Base-by-base conservation (phyloP, 108 stramenopile genomes). In the Conticribra weissflogii region DNA sequence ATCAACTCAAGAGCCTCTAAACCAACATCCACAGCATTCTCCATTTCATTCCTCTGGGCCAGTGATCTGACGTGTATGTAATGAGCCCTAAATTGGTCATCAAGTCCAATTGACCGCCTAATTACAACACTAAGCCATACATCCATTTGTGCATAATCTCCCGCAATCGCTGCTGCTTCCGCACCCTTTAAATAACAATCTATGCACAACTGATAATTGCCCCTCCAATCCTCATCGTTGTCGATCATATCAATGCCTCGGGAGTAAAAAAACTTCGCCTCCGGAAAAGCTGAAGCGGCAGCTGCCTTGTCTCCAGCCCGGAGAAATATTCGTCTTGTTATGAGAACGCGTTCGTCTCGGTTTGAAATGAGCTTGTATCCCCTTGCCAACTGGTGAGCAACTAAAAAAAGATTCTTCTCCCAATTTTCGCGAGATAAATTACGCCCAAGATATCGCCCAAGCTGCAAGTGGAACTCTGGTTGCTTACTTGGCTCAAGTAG, bases 311-410 rank as follows among this genome's bases (percentile, higher is more conserved):
- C 64, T 23, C 30, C 32, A 14, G 51, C 51, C 15, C 51, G 30
- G 3, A 65, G 64, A 22, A 65, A 36, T 24, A 65, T 53, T n/a
- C n/a, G n/a, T n/a, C n/a, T n/a, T n/a, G n/a, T n/a, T n/a, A n/a
- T n/a, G n/a, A n/a, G n/a, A n/a, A n/a, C n/a, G n/a, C n/a, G n/a
- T n/a, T n/a, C n/a, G n/a, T n/a, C n/a, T n/a, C n/a, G n/a, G n/a
- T n/a, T n/a, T n/a, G n/a, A n/a, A n/a, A n/a, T n/a, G n/a, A n/a
- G n/a, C n/a, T n/a, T n/a, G n/a, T n/a, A 36, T 22, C 64, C 64
- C 16, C 50, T 25, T 36, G 64, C 50, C 3, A 65, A 53, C 22
- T 65, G 64, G 29, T 52, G 22, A 21, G 64, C 64, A 34, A 65
- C 33, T 2, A 15, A 34, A 48, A 65, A 65, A 3, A 65, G 21